Evolutionary conservation across 108 stramenopile genomes (phyloP), one percentile per base, ranked within the genome.

Genomic region (Nannochloropsis gaditana): DNA sequence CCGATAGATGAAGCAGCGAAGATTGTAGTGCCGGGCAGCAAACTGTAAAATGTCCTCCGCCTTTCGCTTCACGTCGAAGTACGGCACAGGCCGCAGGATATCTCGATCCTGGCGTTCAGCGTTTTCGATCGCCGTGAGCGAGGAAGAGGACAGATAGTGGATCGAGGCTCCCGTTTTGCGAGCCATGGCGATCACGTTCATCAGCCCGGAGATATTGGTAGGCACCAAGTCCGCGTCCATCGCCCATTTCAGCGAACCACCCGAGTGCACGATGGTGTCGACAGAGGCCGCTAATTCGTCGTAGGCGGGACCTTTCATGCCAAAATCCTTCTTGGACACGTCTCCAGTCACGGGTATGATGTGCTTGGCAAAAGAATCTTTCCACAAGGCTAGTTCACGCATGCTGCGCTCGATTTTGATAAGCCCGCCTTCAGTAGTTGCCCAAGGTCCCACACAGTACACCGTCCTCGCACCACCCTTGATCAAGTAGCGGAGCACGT

Each of bases 271-370:
- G n/a, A 73, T 73, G 4, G 59, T 73, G 2, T 73, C 59, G 19
- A 73, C 59, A 15, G 15, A n/a, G 4, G 59, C 59, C 59, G 8
- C 59, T n/a, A 73, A n/a, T n/a, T 73, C 59, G 19, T 73, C 59
- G 8, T 73, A 73, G 4, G 8, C 59, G 3, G 59, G 59, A n/a
- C 5, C 6, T 73, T 4, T 73, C 59, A 73, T 73, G 4, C 59
- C 59, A 73, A 73, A 73, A 73, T 73, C 59, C 59, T 73, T 73
- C 59, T 73, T 15, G 59, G 59, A 15, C 59, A 73, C 59, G n/a
- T 73, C 59, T 3, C 59, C 59, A 8, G 59, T 15, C 59, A 73
- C 59, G 59, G 59, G 59, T n/a, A n/a, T 73, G 59, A 73, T 73
- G 59, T 4, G n/a, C 59, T 73, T 3, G 59, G 59, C 59, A 73